Conservation (phyloP, 441 rosid genomes). For the Cnidoscolus chayamansa region DNA sequence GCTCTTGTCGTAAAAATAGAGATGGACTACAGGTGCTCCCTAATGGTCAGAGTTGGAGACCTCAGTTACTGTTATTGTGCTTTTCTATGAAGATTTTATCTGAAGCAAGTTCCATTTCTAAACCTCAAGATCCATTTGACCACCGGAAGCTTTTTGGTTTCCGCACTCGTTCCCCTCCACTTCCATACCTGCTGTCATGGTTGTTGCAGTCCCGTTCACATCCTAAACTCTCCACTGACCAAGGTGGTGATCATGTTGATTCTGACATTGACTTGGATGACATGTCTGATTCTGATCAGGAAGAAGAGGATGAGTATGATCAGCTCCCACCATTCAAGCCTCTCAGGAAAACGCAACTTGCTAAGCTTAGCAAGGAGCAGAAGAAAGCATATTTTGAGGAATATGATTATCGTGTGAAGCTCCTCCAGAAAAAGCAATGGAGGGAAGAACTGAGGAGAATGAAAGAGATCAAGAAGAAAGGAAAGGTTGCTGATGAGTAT, state of each 20-base stretch:
- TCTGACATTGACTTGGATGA: conserved; percentile 82
- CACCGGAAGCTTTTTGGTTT: conserved; percentile 78
- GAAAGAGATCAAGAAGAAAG: conserved; percentile 47
- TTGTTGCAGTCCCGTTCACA: conserved; percentile 87
- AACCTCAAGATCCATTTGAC: conserved; percentile 77
- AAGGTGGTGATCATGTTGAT: conserved; percentile 72
- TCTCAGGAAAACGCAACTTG: conserved; percentile 53
- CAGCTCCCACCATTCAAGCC: conserved; percentile 96
- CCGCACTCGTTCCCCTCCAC: conserved; percentile 78
- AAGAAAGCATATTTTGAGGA: conserved; percentile 59
- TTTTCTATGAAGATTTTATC: conserved; percentile 77
- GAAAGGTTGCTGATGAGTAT: conserved; percentile 31
- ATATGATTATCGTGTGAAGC: conserved; percentile 64
- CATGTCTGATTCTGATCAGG: conserved; percentile 70
- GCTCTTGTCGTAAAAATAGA: conserved; percentile 75
- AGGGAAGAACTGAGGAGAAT: conserved; percentile 41
- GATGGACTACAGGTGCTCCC: conserved; percentile 88
- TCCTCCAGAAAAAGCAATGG: conserved; percentile 69
- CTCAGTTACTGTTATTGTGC: conserved; percentile 68
- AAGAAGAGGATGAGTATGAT: conserved; percentile 84
- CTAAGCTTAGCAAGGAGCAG: conserved; percentile 57
- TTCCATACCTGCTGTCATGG: conserved; percentile 82
- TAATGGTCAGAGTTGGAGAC: conserved; percentile 87
- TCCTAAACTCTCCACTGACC: conserved; percentile 68
- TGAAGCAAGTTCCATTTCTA: conserved; percentile 72